phyloP scores from a whole-genome alignment of 257 asterid species.

The Penstemon davidsonii region DNA sequence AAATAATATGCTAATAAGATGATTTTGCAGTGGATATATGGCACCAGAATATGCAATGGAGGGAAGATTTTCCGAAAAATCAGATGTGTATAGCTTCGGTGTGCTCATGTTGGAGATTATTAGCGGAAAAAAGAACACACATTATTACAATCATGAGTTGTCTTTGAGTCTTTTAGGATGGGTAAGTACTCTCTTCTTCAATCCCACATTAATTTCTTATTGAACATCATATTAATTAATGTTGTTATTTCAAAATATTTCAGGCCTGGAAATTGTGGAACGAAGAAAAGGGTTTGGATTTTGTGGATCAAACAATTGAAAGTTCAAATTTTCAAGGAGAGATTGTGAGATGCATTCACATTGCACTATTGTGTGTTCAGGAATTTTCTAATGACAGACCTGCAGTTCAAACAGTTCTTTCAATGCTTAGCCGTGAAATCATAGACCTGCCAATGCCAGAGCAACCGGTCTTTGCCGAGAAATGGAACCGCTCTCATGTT shows the following conservation, averaged over 20 bases:
- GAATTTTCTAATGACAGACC: slow-evolving; percentile 40
- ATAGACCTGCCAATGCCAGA: slow-evolving; percentile 26
- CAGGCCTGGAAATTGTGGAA: slow-evolving; percentile 40
- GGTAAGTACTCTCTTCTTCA: slow-evolving; percentile 7
- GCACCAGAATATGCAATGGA: slow-evolving; percentile 42
- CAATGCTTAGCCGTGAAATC: slow-evolving; percentile 34
- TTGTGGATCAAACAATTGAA: slow-evolving; percentile 36
- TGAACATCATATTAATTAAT: neutral
- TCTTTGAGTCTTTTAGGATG: slow-evolving; percentile 34
- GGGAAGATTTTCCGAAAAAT: slow-evolving; percentile 37
- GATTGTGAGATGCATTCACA: slow-evolving; percentile 40
- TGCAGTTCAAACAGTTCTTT: slow-evolving; percentile 33
- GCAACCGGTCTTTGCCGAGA: slow-evolving; percentile 31
- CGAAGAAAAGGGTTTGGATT: slow-evolving; percentile 25
- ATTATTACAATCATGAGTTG: slow-evolving; percentile 28
- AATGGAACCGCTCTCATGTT: neutral
- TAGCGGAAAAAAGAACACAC: slow-evolving; percentile 35
- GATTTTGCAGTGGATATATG: slow-evolving; percentile 41
- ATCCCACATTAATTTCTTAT: too few species aligned
- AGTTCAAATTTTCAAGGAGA: slow-evolving; percentile 8
- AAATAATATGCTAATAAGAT: neutral
- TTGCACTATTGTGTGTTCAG: slow-evolving; percentile 47
- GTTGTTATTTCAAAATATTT: too few species aligned
- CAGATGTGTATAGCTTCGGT: slow-evolving; percentile 39
- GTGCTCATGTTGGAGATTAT: slow-evolving; percentile 33